Evolutionary conservation across 768 basidiomycete genomes (phyloP).

Genomic region (Pleurotus djamor): DNA sequence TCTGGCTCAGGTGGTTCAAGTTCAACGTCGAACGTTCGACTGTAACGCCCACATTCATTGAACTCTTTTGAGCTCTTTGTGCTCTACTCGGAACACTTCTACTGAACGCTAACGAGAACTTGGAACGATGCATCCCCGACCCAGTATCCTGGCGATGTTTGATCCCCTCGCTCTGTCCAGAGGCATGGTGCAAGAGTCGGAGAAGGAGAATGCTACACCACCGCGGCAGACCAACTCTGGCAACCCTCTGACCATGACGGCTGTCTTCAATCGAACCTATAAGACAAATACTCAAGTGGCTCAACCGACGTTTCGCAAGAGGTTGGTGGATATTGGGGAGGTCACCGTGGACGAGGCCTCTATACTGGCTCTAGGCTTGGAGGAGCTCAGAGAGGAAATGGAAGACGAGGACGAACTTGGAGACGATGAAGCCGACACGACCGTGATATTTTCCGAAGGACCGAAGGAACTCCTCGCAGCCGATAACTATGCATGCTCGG

Average conservation of each 20-base stretch:
- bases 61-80: too few relatives aligned
- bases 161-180: conserved; percentile 38
- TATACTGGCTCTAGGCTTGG: conserved; percentile 27
- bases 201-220: conserved; percentile 45
- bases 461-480: background rate
- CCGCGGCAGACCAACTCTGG: conserved; percentile 8
- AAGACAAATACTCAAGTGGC: conserved; percentile 21
- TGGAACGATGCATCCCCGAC: conserved; percentile 26
- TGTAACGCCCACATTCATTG: background rate
- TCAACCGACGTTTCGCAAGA: conserved; percentile 26
- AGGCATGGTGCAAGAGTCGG: conserved; percentile 26
- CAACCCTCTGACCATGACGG: conserved; percentile 23
- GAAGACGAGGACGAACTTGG: conserved; percentile 13
- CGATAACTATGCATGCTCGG: background rate
- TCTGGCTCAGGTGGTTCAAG: background rate
- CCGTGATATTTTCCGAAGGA: background rate
- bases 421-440: conserved; percentile 26
- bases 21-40: background rate
- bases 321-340: conserved; percentile 51
- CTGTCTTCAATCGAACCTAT: conserved; percentile 32
- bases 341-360: conserved; percentile 37
- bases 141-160: conserved; percentile 47
- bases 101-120: too few relatives aligned
- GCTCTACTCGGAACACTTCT: too few relatives aligned
- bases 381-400: conserved; percentile 27